These are phyloP conservation scores for Candida sp. DNA, from an alignment of 1,139 yeast species.

Conservation along the genomic window DNA sequence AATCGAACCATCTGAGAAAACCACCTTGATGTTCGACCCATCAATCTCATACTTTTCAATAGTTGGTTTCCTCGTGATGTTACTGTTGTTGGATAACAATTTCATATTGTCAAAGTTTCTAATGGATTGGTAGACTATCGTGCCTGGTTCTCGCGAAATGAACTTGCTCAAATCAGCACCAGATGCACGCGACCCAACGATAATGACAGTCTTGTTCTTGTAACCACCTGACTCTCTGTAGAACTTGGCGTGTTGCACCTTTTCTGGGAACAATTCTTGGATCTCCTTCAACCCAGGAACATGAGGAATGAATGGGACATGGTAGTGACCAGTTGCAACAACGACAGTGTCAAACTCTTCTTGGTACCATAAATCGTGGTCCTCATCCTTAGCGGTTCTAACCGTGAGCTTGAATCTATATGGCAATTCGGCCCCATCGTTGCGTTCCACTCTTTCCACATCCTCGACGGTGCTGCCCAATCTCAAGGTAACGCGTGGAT, in stretches of 20 bases:
- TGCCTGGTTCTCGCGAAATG: conserved; percentile 24
- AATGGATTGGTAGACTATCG: conserved; percentile 31
- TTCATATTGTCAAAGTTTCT: conserved; percentile 22
- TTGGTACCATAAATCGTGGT: conserved; percentile 26
- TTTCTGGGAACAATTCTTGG: conserved; percentile 26
- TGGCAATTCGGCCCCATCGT: conserved; percentile 16
- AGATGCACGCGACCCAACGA: conserved; percentile 49
- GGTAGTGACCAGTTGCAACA: conserved; percentile 39
- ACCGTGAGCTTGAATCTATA: conserved; percentile 34
- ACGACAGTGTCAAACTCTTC: conserved; percentile 30
- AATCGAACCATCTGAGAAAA: conserved; percentile 31
- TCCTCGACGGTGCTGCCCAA: conserved; percentile 42
- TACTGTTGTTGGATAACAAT: conserved; percentile 19
- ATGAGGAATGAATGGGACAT: conserved; percentile 35
- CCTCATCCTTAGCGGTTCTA: conserved; percentile 25
- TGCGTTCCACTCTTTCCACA: conserved; percentile 26
- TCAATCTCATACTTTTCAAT: conserved; percentile 20
- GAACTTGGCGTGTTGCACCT: conserved; percentile 46
- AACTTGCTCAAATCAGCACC: conserved; percentile 44
- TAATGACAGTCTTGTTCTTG: conserved; percentile 33
- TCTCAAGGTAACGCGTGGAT: conserved; percentile 24
- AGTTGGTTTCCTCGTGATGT: conserved; percentile 26
- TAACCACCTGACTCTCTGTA: conserved; percentile 31
- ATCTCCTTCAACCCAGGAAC: conserved; percentile 43
- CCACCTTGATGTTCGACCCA: conserved; percentile 23